Conservation (phyloP, 768 basidiomycete genomes). For the Phylloporus arenicola region DNA sequence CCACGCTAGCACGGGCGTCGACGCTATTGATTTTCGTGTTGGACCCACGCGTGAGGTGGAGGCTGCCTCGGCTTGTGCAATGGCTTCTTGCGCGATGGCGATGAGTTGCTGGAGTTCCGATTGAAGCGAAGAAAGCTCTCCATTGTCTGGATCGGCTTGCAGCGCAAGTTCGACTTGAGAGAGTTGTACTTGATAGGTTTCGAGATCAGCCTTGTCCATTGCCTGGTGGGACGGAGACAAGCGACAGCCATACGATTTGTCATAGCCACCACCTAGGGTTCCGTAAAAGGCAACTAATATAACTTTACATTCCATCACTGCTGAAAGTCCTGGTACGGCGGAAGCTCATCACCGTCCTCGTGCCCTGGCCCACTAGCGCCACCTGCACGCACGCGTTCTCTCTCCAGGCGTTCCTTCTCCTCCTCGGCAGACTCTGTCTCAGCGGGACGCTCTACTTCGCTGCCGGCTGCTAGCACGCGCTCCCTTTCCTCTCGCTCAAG, state of each 20-base stretch:
- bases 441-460: neutral
- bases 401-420: constrained; percentile 60
- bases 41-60: constrained; percentile 54
- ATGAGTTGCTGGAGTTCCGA: constrained; percentile 82
- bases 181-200: constrained; percentile 86
- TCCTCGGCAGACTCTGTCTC: constrained; percentile 50
- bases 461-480: constrained; percentile 32
- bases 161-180: constrained; percentile 84
- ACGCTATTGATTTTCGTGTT: constrained; percentile 48
- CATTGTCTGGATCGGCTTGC: constrained; percentile 65
- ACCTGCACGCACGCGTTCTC: constrained; percentile 44
- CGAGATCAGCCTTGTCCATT: constrained; percentile 66
- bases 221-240: neutral
- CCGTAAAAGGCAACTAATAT: constrained; percentile 14
- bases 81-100: constrained; percentile 65
- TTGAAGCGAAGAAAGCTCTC: constrained; percentile 66
- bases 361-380: constrained; percentile 6
- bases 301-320: constrained; percentile 2
- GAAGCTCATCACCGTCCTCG: constrained; percentile 34
- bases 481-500: constrained; percentile 50
- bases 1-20: constrained; percentile 55
- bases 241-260: no score
- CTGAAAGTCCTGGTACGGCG: constrained; percentile 40
- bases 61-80: constrained; percentile 62
- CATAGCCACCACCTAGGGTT: constrained; percentile 2